Base-by-base conservation (phyloP, 495 filamentous ascomycete species). In the Aeminium ludgeri region DNA sequence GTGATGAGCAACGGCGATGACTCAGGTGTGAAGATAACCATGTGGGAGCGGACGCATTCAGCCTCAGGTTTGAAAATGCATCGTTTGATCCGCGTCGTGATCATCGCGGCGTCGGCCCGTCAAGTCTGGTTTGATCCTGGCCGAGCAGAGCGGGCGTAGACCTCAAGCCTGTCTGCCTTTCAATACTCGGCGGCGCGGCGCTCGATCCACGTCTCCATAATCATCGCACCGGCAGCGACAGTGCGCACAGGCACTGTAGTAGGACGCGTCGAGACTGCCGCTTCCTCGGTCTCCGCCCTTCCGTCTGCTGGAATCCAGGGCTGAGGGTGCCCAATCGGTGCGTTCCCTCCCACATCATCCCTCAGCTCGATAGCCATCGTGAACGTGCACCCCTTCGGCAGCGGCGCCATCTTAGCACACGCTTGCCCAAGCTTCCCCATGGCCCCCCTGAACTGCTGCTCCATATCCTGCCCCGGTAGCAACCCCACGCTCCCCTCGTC, bases 291-390 rank as follows among this genome's bases (percentile, higher is more conserved):
- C 31, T 60, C 17, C 53, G 42, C 12, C 20, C 58, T 20, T 16
- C 70, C 62, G 49, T 72, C 58, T 1, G 69, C 67, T 4, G 77
- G 74, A 19, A 82, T 69, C 75, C 75, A 82, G 4, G 72, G 65
- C 59, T 79, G 75, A 3, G 74, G 74, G 55, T 78, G 70, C 59
- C 75, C 75, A 47, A 85, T 74, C n/a, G 86, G 89, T 16, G 79
- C 72, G 30, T 76, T 65, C 2, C 71, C 70, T 25, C 8, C 23
- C 4, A 3, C 23, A 35, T 82, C 74, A 37, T 82, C 76, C 28
- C 74, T 70, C 45, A 94, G 63, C 60, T 96, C 89, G 20, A 94
- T 76, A 25, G 78, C 82, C 19, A 96, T 65, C 11, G 83, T 93
- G 53, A 83, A 96, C 13, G 80, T 80, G 59, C 86, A 91, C 44